Conservation (phyloP, 331 rosid species). For the Saraca asoca region DNA sequence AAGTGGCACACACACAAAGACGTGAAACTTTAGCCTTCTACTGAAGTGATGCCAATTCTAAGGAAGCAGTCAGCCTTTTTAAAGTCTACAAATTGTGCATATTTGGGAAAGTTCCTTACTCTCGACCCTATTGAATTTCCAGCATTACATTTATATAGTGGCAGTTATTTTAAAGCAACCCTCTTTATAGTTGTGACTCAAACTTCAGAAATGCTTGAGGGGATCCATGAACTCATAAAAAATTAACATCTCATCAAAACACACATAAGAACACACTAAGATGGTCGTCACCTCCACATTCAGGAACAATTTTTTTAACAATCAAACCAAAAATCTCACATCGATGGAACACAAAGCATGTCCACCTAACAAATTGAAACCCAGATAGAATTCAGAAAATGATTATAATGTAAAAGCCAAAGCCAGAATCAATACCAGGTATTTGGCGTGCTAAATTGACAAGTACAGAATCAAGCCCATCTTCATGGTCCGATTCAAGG, state of each 20-base stretch:
- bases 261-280: not conserved
- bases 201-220: not conserved
- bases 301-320: not conserved
- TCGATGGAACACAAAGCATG: not conserved
- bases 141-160: not conserved
- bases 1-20: not conserved
- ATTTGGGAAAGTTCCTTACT: not conserved
- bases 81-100: not conserved
- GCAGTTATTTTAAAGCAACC: not conserved
- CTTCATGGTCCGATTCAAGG: constrained; percentile 30
- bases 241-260: not conserved
- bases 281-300: not conserved
- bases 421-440: constrained; percentile 56
- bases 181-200: not conserved
- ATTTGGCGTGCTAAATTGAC: constrained; percentile 54
- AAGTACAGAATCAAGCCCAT: constrained; percentile 41
- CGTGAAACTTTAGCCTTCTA: not conserved
- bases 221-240: not conserved
- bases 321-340: constrained; percentile 1
- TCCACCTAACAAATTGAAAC: not conserved
- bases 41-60: not conserved
- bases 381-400: not conserved
- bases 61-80: not conserved
- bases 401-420: not conserved
- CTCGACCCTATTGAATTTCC: not conserved